A percentile compares a stretch with the other conserved stretches of the same genome.
Conservation (phyloP, 2,329 filamentous ascomycete genomes). For the Pleoardoris graminearum region DNA sequence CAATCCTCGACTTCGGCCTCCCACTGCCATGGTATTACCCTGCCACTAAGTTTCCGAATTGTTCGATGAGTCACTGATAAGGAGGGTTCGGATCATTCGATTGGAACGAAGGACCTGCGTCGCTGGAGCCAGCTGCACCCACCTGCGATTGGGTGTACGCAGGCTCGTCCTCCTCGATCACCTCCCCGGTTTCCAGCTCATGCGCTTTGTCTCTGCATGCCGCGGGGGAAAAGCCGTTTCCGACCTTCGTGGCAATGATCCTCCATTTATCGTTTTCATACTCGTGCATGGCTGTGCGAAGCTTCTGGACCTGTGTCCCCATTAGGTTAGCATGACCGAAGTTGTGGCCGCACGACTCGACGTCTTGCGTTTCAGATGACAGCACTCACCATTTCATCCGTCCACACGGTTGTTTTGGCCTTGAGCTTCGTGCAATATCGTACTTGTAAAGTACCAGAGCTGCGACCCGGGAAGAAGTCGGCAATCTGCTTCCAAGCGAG, state of each 20-base stretch:
- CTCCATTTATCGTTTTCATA: constrained; percentile 94
- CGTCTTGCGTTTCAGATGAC: constrained; percentile 40
- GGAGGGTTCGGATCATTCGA: constrained; percentile 35
- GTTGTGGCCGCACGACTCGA: constrained; percentile 35
- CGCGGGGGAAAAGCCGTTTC: constrained; percentile 82
- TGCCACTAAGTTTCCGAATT: constrained; percentile 33
- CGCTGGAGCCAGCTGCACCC: constrained; percentile 32
- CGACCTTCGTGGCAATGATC: constrained; percentile 87
- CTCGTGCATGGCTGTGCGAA: constrained; percentile 75
- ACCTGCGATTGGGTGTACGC: constrained; percentile 39
- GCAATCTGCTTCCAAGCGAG: constrained; percentile 97
- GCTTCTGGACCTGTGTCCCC: constrained; percentile 68
- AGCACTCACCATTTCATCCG: constrained; percentile 79
- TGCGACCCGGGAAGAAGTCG: constrained; percentile 90
- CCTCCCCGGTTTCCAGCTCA: constrained; percentile 55
- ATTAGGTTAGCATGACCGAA: constrained; percentile 40
- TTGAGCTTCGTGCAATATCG: constrained; percentile 95
- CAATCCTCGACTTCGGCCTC: constrained; percentile 19
- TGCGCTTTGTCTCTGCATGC: constrained; percentile 82
- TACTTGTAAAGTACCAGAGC: constrained; percentile 88
- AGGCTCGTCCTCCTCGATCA: constrained; percentile 34
- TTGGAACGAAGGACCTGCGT: constrained; percentile 19
- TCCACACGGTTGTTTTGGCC: constrained; percentile 92
- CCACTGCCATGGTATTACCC: constrained; percentile 14
- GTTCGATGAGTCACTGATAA: constrained; percentile 44